phyloP scores from a whole-genome alignment of 78 protist species.

The Isochrysis galbana region DNA sequence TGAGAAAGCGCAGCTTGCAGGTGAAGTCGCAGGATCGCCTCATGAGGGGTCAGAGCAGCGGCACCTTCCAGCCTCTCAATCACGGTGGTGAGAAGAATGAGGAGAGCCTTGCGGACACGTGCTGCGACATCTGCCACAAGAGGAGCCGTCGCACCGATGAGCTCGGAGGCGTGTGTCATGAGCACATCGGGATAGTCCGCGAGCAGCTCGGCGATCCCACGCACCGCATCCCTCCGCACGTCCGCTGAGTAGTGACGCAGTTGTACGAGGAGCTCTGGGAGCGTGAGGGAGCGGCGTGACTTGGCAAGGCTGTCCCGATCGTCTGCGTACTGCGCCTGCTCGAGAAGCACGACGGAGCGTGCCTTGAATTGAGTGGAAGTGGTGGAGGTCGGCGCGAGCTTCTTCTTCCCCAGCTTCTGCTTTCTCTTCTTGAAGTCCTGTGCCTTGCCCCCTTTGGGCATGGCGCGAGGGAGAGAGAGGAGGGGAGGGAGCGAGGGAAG shows the following conservation, averaged over 20 bases:
- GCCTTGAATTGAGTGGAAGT: not conserved
- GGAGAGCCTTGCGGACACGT: not conserved
- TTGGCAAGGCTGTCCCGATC: not conserved
- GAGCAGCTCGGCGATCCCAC: not conserved
- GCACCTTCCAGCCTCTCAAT: not conserved
- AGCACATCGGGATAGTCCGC: not conserved
- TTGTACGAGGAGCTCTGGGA: not conserved
- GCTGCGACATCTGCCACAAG: not conserved
- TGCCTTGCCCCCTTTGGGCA: not conserved
- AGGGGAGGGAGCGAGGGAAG: too few species aligned
- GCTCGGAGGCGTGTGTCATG: not conserved
- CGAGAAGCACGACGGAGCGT: not conserved
- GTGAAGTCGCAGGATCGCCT: not conserved
- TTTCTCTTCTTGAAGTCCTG: not conserved
- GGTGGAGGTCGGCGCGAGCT: not conserved
- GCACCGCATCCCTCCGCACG: not conserved
- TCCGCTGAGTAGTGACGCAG: not conserved
- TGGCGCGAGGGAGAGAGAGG: too few species aligned
- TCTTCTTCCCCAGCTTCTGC: constrained; percentile 15
- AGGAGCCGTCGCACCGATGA: not conserved
- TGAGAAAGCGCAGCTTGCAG: not conserved
- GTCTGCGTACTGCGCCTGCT: not conserved
- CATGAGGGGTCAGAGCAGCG: not conserved
- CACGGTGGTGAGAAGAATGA: not conserved
- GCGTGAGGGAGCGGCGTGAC: not conserved